phyloP scores from a whole-genome alignment of 306 rosid species.

The Begonia masoniana region DNA sequence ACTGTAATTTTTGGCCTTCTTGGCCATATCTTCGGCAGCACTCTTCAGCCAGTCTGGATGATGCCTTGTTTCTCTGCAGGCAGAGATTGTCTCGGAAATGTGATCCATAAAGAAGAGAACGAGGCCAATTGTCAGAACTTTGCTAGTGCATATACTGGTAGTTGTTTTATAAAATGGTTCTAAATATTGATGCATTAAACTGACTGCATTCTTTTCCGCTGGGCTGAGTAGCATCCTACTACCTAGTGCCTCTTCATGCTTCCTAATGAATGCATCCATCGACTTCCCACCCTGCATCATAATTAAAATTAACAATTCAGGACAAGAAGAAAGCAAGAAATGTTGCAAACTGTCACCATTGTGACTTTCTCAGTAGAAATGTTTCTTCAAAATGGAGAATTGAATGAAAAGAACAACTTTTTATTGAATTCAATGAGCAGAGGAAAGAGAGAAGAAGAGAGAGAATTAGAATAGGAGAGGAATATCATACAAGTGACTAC shows the following conservation, averaged over 20 bases:
- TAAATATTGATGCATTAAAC: conserved; percentile 65
- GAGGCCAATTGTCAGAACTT: conserved; percentile 73
- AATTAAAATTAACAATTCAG: conserved; percentile 5
- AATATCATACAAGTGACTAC: too few relatives aligned
- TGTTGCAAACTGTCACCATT: too few relatives aligned
- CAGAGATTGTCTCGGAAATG: conserved; percentile 67
- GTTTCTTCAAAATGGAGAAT: too few relatives aligned
- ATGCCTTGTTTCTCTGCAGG: conserved; percentile 70
- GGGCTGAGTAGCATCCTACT: conserved; percentile 52
- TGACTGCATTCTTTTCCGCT: conserved; percentile 57
- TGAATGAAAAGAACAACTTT: too few relatives aligned
- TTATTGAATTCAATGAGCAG: too few relatives aligned
- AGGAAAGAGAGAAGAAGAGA: too few relatives aligned
- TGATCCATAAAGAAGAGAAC: conserved; percentile 98
- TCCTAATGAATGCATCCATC: conserved; percentile 63
- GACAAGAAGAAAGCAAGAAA: too few relatives aligned
- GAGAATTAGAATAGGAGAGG: too few relatives aligned
- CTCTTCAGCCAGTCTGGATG: conserved; percentile 77
- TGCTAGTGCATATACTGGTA: conserved; percentile 76
- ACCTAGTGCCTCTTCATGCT: conserved; percentile 59
- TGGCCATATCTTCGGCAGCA: conserved; percentile 88
- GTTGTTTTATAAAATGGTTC: conserved; percentile 94
- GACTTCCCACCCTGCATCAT: conserved; percentile 72
- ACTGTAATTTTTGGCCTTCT: conserved; percentile 54
- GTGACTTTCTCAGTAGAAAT: too few relatives aligned